These are phyloP conservation scores for Schrenkiella parvula DNA, from an alignment of 345 rosid genomes.

Conservation along the genomic window DNA sequence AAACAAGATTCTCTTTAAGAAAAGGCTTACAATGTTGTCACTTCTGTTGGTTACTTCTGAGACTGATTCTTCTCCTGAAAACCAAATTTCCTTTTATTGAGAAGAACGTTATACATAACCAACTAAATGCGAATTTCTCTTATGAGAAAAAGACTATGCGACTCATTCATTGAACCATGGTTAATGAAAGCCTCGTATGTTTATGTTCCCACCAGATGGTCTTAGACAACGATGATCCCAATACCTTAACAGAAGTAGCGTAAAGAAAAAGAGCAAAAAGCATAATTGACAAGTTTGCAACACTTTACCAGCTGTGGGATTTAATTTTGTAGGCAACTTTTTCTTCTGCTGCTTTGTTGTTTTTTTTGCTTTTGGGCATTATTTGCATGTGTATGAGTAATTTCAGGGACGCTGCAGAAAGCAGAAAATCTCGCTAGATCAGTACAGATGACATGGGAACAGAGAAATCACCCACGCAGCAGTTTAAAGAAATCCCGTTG, in stretches of 20 bases:
- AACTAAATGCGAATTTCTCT: neutral
- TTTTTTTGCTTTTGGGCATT: slow-evolving; percentile 22
- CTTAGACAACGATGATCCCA: neutral
- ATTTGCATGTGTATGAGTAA: slow-evolving; percentile 10
- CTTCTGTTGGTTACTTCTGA: slow-evolving; percentile 24
- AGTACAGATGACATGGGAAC: slow-evolving; percentile 9
- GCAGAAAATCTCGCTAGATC: slow-evolving; percentile 11
- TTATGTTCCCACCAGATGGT: slow-evolving; percentile 3
- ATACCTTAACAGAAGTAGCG: neutral
- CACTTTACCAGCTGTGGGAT: slow-evolving; percentile 39
- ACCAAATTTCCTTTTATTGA: neutral
- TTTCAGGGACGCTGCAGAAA: slow-evolving; percentile 31
- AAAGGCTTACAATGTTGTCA: slow-evolving; percentile 25
- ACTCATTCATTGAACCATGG: neutral
- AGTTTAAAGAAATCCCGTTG: slow-evolving; percentile 2
- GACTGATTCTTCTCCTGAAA: slow-evolving; percentile 27
- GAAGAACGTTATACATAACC: neutral
- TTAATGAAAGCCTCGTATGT: neutral
- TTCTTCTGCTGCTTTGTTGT: slow-evolving; percentile 29
- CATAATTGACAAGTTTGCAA: neutral
- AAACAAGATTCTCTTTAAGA: neutral
- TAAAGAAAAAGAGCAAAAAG: neutral
- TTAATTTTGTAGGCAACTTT: slow-evolving; percentile 27
- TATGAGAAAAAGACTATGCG: neutral
- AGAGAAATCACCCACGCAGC: neutral